phyloP scores from a whole-genome alignment of 176 grass and related monocot genomes.

The Paspalum vaginatum region DNA sequence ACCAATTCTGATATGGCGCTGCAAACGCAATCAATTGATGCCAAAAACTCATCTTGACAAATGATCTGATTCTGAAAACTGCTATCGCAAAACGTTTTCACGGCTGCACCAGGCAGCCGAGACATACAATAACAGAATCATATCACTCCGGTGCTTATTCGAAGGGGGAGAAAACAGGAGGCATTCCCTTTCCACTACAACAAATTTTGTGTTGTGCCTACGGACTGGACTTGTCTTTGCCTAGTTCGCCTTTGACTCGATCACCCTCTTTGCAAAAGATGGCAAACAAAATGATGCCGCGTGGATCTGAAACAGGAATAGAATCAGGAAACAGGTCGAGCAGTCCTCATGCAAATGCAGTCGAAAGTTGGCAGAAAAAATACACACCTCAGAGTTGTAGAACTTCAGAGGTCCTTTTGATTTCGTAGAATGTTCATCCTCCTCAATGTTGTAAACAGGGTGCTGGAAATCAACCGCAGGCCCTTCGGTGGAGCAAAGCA shows the following conservation, averaged over 20 bases:
- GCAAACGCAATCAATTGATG: not conserved
- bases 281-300: slow-evolving; percentile 91
- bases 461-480: slow-evolving; percentile 77
- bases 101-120: slow-evolving; percentile 16
- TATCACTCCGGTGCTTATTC: slow-evolving; percentile 39
- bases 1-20: not conserved
- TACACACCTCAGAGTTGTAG: slow-evolving; percentile 82
- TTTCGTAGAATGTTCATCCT: slow-evolving; percentile 71
- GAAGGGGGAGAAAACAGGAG: not conserved
- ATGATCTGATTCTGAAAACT: not conserved
- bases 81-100: slow-evolving; percentile 31
- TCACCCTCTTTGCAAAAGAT: slow-evolving; percentile 88
- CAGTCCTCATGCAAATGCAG: not conserved
- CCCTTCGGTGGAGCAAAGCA: slow-evolving; percentile 92
- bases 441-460: slow-evolving; percentile 70
- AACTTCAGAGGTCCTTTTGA: slow-evolving; percentile 83
- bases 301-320: slow-evolving; percentile 62
- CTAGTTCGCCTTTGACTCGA: slow-evolving; percentile 60
- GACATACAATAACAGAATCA: slow-evolving; percentile 5
- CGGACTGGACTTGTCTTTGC: not conserved
- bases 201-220: slow-evolving; percentile 29
- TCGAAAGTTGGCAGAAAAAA: not conserved
- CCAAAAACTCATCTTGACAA: not conserved
- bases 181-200: slow-evolving; percentile 8
- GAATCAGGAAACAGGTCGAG: slow-evolving; percentile 19